Conservation (phyloP, 257 asterid species). For the Plantago major region DNA sequence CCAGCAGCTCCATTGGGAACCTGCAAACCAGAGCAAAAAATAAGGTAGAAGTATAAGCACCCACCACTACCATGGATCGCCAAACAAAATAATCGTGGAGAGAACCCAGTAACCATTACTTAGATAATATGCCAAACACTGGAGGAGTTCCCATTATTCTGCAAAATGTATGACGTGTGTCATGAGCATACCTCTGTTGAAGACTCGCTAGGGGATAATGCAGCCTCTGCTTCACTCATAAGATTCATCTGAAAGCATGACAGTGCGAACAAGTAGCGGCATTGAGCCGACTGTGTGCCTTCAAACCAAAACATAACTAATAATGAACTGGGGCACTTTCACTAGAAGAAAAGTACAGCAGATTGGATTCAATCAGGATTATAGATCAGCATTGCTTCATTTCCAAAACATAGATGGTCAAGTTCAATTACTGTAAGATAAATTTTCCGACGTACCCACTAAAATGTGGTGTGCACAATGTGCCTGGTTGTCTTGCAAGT, state of each 20-base stretch:
- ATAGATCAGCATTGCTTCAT: slow-evolving; percentile 2
- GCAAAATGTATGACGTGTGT: background rate
- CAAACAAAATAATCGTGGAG: slow-evolving; percentile 13
- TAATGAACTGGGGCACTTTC: slow-evolving; percentile 15
- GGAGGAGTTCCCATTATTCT: slow-evolving; percentile 3
- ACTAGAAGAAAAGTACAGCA: slow-evolving; percentile 3
- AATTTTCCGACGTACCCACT: slow-evolving; percentile 49
- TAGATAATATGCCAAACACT: background rate
- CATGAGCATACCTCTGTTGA: slow-evolving; percentile 54
- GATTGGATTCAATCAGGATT: slow-evolving; percentile 6
- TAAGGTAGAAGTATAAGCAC: slow-evolving; percentile 6
- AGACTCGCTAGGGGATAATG: slow-evolving; percentile 68
- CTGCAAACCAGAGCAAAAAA: slow-evolving; percentile 32
- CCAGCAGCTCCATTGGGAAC: slow-evolving; percentile 99
- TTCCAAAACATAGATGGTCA: slow-evolving; percentile 1
- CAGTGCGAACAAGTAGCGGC: slow-evolving; percentile 95
- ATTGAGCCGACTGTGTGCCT: slow-evolving; percentile 72
- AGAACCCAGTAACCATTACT: slow-evolving; percentile 3
- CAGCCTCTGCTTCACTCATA: slow-evolving; percentile 79
- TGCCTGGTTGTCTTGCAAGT: slow-evolving; percentile 87
- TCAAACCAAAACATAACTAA: slow-evolving; percentile 29
- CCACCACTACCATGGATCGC: slow-evolving; percentile 15
- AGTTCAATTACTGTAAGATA: slow-evolving; percentile 11
- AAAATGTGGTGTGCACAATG: slow-evolving; percentile 80
- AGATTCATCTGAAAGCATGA: slow-evolving; percentile 97